These are phyloP conservation scores for Apium graveolens DNA, from an alignment of 129 eudicot genomes.

Conservation along the genomic window DNA sequence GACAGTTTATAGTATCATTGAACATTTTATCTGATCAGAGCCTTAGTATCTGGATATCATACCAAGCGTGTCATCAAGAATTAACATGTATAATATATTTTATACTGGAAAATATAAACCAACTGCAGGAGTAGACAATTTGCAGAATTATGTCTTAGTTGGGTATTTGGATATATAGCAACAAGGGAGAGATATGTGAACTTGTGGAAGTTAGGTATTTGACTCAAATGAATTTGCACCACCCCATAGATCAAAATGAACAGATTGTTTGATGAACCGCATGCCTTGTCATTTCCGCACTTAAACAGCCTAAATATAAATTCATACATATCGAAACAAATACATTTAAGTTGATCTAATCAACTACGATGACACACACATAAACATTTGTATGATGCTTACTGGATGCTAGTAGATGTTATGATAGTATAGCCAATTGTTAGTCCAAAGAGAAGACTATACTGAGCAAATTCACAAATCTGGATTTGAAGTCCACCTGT, in stretches of 20 bases:
- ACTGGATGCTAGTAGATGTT: conserved; percentile 5
- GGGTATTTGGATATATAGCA: no score
- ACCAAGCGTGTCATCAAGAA: no score
- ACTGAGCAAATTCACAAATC: conserved; percentile 1
- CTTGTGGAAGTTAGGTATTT: conserved; percentile 43
- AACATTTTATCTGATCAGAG: no score
- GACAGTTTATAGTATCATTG: no score
- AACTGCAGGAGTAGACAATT: no score
- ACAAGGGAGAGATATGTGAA: conserved; percentile 35
- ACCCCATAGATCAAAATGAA: conserved; percentile 29
- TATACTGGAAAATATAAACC: no score
- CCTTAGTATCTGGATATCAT: no score
- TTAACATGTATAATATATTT: no score
- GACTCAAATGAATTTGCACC: conserved; percentile 29
- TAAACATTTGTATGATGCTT: not conserved
- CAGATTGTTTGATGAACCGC: conserved; percentile 26
- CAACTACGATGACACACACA: not conserved
- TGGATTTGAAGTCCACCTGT: conserved; percentile 7
- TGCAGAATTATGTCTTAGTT: no score
- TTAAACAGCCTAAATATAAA: conserved; percentile 30
- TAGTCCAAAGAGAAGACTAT: conserved; percentile 6
- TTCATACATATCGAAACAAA: not conserved
- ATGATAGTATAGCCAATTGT: not conserved
- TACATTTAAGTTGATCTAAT: not conserved
- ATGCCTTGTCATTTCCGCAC: conserved; percentile 19